These are phyloP conservation scores for Plantago lanceolata DNA, from an alignment of 305 asterid genomes.

Conservation along the genomic window DNA sequence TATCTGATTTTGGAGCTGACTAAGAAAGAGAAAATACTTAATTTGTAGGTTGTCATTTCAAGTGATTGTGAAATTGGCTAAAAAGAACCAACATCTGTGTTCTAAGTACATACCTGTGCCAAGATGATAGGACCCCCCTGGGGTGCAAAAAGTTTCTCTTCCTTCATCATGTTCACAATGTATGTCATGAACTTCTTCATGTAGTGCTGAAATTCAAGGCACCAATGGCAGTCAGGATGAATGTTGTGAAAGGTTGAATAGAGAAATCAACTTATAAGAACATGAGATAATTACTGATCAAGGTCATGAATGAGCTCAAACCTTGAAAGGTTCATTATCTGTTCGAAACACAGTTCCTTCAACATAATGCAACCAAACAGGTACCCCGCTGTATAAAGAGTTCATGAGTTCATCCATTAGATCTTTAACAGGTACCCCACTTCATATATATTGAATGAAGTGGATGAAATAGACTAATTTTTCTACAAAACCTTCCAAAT, in stretches of 20 bases:
- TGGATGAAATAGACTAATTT: not conserved
- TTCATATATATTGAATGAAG: not conserved
- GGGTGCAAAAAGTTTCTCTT: slow-evolving; percentile 79
- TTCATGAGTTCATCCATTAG: slow-evolving; percentile 25
- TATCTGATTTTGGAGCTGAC: no score
- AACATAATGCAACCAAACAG: slow-evolving; percentile 93
- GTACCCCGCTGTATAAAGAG: slow-evolving; percentile 85
- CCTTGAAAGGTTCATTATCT: slow-evolving; percentile 79
- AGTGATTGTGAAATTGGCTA: not conserved
- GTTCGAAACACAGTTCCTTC: slow-evolving; percentile 85
- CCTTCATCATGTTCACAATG: slow-evolving; percentile 79
- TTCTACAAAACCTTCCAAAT: no score
- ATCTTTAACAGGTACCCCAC: not conserved
- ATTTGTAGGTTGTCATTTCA: no score
- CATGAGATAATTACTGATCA: no score
- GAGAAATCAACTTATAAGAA: not conserved
- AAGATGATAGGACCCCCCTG: slow-evolving; percentile 95
- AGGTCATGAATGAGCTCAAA: slow-evolving; percentile 21
- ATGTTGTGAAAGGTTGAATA: not conserved
- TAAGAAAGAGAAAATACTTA: no score
- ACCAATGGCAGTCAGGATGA: slow-evolving; percentile 24
- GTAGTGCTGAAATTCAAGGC: slow-evolving; percentile 51
- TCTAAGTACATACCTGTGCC: slow-evolving; percentile 59
- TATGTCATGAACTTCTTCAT: slow-evolving; percentile 78
- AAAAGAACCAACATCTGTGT: not conserved